phyloP scores from a whole-genome alignment of 2,329 filamentous ascomycete genomes.

The Ciborinia camelliae region DNA sequence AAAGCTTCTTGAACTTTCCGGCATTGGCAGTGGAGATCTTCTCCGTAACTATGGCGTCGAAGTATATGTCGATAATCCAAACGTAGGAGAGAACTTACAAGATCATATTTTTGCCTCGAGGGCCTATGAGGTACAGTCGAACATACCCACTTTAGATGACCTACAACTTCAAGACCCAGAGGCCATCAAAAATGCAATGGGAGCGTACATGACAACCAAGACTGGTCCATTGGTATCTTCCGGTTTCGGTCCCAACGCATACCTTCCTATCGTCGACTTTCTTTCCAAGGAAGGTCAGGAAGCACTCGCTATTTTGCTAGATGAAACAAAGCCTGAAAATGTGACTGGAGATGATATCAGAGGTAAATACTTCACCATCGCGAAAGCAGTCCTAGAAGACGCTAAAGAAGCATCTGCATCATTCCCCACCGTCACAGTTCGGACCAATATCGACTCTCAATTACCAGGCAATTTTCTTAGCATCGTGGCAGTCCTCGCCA shows the following conservation, averaged over 20 bases:
- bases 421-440: neutral
- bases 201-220: neutral
- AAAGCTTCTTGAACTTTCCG: slow-evolving; percentile 38
- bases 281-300: neutral
- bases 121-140: neutral
- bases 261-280: neutral
- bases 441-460: neutral
- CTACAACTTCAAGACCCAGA: neutral
- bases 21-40: slow-evolving; percentile 30
- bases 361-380: neutral
- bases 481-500: slow-evolving; percentile 48
- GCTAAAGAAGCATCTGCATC: no score
- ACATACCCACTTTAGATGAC: neutral
- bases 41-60: slow-evolving; percentile 27
- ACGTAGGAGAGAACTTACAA: no score
- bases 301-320: neutral
- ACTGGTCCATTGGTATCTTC: neutral
- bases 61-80: slow-evolving; percentile 23
- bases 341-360: neutral
- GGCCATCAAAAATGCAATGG: neutral
- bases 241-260: neutral
- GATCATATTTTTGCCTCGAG: neutral
- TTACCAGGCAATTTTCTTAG: slow-evolving; percentile 49
- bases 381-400: no score
- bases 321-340: neutral